A percentile compares a stretch with the other conserved stretches of the same genome.
These are phyloP conservation scores for Priceomyces medius DNA, from an alignment of 805 yeast genomes.

Conservation along the genomic window DNA sequence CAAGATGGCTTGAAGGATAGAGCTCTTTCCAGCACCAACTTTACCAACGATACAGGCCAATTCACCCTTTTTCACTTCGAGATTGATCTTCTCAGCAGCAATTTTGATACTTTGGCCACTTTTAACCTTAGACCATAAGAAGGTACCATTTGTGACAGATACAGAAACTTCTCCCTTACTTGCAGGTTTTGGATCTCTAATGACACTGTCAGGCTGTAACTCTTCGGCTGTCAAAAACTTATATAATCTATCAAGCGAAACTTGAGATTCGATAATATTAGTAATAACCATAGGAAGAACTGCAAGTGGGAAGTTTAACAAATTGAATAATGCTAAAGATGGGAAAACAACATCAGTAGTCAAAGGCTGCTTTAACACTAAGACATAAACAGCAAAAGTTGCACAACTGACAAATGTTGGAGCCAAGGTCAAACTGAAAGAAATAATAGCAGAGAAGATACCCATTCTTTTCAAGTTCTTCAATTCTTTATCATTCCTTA, in stretches of 20 bases:
- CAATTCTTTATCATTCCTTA: slow-evolving; percentile 86
- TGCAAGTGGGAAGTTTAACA: slow-evolving; percentile 87
- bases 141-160: slow-evolving; percentile 62
- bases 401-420: slow-evolving; percentile 88
- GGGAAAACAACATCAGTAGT: slow-evolving; percentile 91
- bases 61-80: slow-evolving; percentile 69
- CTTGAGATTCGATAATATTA: slow-evolving; percentile 83
- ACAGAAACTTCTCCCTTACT: slow-evolving; percentile 68
- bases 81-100: slow-evolving; percentile 62
- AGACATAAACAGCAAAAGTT: slow-evolving; percentile 80
- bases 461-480: slow-evolving; percentile 74
- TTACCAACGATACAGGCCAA: slow-evolving; percentile 83
- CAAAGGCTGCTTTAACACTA: slow-evolving; percentile 60
- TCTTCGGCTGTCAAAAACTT: slow-evolving; percentile 74
- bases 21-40: slow-evolving; percentile 90
- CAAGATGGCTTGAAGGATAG: slow-evolving; percentile 71
- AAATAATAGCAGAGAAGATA: slow-evolving; percentile 63
- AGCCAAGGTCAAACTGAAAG: slow-evolving; percentile 78
- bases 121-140: slow-evolving; percentile 75
- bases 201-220: slow-evolving; percentile 76
- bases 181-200: slow-evolving; percentile 46
- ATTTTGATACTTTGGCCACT: slow-evolving; percentile 55
- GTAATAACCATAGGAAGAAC: slow-evolving; percentile 90
- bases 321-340: slow-evolving; percentile 82
- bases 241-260: slow-evolving; percentile 72